These are phyloP conservation scores for Xylariaceae sp. DNA, from an alignment of 2,329 filamentous ascomycete species.

Conservation along the genomic window DNA sequence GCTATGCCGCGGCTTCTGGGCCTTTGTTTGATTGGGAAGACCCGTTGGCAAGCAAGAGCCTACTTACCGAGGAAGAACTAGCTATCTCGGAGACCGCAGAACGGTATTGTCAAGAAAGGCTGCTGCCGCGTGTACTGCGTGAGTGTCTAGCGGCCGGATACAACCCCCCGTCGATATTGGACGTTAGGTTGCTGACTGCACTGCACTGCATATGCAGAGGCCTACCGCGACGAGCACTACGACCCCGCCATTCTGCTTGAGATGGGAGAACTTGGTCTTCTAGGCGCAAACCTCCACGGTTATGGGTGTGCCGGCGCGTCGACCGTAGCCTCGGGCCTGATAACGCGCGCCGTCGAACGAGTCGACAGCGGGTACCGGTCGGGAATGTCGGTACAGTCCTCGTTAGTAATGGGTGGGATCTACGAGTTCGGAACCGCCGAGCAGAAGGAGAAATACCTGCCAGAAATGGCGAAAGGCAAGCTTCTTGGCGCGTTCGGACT, in stretches of 20 bases:
- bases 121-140: conserved; percentile 87
- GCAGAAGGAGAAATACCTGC: conserved; percentile 82
- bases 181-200: conserved; percentile 14
- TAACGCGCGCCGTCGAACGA: conserved; percentile 86
- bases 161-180: background rate
- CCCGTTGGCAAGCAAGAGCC: conserved; percentile 71
- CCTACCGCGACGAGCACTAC: conserved; percentile 79
- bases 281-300: conserved; percentile 83
- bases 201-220: conserved; percentile 27
- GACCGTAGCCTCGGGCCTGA: conserved; percentile 84
- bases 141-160: conserved; percentile 50
- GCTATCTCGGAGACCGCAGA: conserved; percentile 90
- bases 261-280: conserved; percentile 89
- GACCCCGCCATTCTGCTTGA: conserved; percentile 83
- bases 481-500: conserved; percentile 84
- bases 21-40: conserved; percentile 85
- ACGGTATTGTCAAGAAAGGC: conserved; percentile 87
- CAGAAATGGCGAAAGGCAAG: conserved; percentile 79
- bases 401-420: conserved; percentile 91
- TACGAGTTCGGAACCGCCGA: conserved; percentile 85
- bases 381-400: conserved; percentile 91
- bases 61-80: conserved; percentile 87
- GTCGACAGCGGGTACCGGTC: conserved; percentile 92
- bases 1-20: conserved; percentile 35
- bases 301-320: conserved; percentile 88